These are phyloP conservation scores for Debaryomyces udenii DNA, from an alignment of 1,139 yeast species.

Conservation along the genomic window DNA sequence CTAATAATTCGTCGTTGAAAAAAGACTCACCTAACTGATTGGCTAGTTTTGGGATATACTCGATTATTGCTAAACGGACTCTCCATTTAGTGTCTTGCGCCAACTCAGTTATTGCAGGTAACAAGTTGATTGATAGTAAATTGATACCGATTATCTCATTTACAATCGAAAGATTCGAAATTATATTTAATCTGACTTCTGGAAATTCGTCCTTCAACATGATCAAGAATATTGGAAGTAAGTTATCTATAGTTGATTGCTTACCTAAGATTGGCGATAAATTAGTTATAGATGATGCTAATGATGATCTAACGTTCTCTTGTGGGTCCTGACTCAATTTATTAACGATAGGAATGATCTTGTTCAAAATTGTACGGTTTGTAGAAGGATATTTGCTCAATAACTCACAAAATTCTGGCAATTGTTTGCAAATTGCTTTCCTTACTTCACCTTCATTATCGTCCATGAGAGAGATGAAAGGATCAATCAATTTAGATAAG, in stretches of 20 bases:
- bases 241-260: conserved; percentile 77
- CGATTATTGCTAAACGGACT: conserved; percentile 94
- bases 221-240: conserved; percentile 84
- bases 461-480: conserved; percentile 75
- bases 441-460: conserved; percentile 97
- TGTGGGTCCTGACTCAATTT: conserved; percentile 87
- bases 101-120: conserved; percentile 95
- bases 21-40: conserved; percentile 92
- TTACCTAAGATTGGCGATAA: conserved; percentile 86
- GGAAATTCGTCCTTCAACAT: conserved; percentile 98
- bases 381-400: conserved; percentile 47
- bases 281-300: conserved; percentile 86
- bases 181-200: conserved; percentile 92
- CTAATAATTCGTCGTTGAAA: conserved; percentile 88
- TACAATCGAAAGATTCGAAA: conserved; percentile 86
- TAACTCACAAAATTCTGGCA: conserved; percentile 74
- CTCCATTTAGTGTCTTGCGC: conserved; percentile 99
- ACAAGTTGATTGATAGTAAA: conserved; percentile 76
- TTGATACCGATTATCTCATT: conserved; percentile 95
- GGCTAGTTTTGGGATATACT: conserved; percentile 95
- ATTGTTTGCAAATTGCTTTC: conserved; percentile 89
- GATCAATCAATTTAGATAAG: conserved; percentile 60
- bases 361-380: conserved; percentile 59
- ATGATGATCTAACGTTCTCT: conserved; percentile 89
- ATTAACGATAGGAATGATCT: conserved; percentile 82